Evolutionary conservation across 257 asterid genomes (phyloP), one percentile per base, ranked within the genome.

Genomic region (Nyctanthes arbortristis): DNA sequence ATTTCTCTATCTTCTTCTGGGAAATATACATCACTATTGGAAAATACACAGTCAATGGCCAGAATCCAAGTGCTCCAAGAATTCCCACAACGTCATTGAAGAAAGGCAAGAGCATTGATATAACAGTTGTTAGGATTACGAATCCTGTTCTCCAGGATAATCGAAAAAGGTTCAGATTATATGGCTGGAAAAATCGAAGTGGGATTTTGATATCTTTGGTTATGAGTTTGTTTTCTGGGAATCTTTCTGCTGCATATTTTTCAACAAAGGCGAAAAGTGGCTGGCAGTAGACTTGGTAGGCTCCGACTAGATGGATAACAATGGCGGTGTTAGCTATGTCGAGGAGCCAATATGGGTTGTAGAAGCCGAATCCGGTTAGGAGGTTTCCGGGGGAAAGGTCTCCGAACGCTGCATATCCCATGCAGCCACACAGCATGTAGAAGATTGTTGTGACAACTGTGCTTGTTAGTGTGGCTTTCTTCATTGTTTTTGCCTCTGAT

Each of bases 1-100:
- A 84, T 71, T 25, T 72, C 7, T 22, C 55, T 20, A 84, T 75
- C 87, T 30, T 79, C 81, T 84, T 84, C 73, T 77, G 83, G 54
- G 78, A 83, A 0, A 84, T 81, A 32, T 84, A 84, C 89, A 81
- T 84, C 83, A 81, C 88, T 20, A 80, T 85, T 3, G 88, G 88
- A 69, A 80, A 84, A 3, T 84, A 84, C 2, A 80, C 88, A 7
- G 89, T 84, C 58, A 84, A 40, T 3, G 85, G 87, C 89, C 87
- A 84, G 25, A 84, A 84, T 76, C 89, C 89, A 40, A 84, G 65
- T 0, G 87, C 89, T 2, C 89, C 87, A 0, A 84, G 80, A 28
- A 84, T 81, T 34, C 89, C 89, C 14, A 84, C 89, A 0, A 84
- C 83, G 22, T 79, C 89, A 8, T 84, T 84, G 69, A 84, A 84